Conservation (phyloP, 2,329 filamentous ascomycete genomes). For the Aspergillus hiratsukae region DNA sequence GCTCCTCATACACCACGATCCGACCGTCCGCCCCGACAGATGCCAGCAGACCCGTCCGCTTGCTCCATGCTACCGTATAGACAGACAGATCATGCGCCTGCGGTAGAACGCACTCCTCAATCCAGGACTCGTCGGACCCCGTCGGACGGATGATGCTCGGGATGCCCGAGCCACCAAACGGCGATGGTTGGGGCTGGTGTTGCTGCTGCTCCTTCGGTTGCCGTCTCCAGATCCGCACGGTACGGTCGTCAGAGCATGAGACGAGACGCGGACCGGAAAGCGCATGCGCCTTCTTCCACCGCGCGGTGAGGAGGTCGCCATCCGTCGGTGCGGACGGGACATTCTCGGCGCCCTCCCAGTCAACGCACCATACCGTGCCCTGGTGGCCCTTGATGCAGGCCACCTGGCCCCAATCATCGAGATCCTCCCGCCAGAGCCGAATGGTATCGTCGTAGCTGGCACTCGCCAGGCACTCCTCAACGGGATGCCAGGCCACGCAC, state of each 20-base stretch:
- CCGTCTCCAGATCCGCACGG: slow-evolving; percentile 73
- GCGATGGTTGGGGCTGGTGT: slow-evolving; percentile 39
- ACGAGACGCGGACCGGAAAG: slow-evolving; percentile 57
- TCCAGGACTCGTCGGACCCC: slow-evolving; percentile 75
- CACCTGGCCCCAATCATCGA: slow-evolving; percentile 91
- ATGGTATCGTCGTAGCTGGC: slow-evolving; percentile 94
- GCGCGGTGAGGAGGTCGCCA: background rate
- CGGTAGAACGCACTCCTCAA: slow-evolving; percentile 71
- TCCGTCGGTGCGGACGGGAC: slow-evolving; percentile 11
- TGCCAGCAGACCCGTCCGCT: slow-evolving; percentile 69
- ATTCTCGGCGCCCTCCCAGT: slow-evolving; percentile 54
- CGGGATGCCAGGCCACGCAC: slow-evolving; percentile 85
- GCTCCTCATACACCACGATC: slow-evolving; percentile 73
- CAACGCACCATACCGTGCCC: slow-evolving; percentile 85
- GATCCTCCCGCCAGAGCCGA: slow-evolving; percentile 82
- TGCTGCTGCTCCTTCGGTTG: slow-evolving; percentile 45
- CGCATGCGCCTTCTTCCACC: slow-evolving; percentile 28
- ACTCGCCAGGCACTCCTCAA: slow-evolving; percentile 73
- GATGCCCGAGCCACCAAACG: slow-evolving; percentile 46
- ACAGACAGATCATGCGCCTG: slow-evolving; percentile 71
- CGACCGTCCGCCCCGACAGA: slow-evolving; percentile 84
- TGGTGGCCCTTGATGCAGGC: slow-evolving; percentile 73
- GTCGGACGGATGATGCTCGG: slow-evolving; percentile 83
- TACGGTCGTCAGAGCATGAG: slow-evolving; percentile 81
- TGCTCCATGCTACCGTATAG: slow-evolving; percentile 83